Percentiles rank a stretch among this genome's conserved stretches.
Conservation (phyloP, 306 rosid species). For the Inga laurina region DNA sequence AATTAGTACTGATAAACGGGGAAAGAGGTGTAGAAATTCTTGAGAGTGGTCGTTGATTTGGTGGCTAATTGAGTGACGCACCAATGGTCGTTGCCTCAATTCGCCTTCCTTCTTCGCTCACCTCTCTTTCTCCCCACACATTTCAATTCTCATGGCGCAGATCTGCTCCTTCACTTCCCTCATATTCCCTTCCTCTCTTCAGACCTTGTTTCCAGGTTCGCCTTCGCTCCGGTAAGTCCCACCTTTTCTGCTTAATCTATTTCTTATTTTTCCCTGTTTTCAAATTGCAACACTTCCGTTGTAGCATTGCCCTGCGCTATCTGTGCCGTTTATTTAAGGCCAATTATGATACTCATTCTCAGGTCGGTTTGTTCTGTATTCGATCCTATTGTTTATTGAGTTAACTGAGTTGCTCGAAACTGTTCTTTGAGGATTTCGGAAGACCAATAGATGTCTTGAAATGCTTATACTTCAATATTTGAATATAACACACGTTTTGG, state of each 20-base stretch:
- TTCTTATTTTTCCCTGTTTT: background rate
- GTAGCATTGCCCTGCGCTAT: background rate
- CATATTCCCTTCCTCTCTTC: constrained; percentile 43
- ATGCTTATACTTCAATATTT: background rate
- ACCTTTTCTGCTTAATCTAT: background rate
- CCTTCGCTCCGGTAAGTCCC: constrained; percentile 45
- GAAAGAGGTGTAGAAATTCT: background rate
- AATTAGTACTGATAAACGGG: background rate
- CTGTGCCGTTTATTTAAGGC: background rate
- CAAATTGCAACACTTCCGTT: background rate
- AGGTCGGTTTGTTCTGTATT: background rate
- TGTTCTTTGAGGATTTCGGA: background rate
- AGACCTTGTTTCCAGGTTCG: constrained; percentile 40
- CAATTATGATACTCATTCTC: background rate
- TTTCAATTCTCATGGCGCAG: constrained; percentile 41
- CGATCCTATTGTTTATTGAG: background rate
- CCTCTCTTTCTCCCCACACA: constrained; percentile 33
- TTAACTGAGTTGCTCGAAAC: background rate
- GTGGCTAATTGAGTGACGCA: background rate
- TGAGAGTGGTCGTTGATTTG: background rate
- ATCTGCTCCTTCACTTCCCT: constrained; percentile 39
- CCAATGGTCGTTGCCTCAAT: constrained; percentile 50
- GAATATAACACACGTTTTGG: background rate
- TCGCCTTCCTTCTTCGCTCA: constrained; percentile 60
- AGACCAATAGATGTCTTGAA: background rate